Conservation (phyloP, 2,329 filamentous ascomycete genomes). For the Neonectria neomacrospora region DNA sequence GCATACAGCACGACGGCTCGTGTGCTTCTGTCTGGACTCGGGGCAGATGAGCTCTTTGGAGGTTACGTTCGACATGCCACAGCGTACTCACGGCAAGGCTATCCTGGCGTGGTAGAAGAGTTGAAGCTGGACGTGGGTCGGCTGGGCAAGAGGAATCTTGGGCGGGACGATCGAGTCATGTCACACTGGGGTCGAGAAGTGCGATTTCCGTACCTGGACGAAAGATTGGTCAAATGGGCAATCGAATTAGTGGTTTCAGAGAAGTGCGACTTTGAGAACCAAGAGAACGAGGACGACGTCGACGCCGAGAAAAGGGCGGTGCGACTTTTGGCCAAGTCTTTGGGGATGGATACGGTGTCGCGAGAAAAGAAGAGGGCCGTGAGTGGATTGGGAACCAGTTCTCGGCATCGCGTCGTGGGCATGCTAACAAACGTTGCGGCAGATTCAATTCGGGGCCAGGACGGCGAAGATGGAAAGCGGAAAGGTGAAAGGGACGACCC, state of each 20-base stretch:
- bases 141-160: slow-evolving; percentile 92
- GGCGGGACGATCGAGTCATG: slow-evolving; percentile 91
- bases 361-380: slow-evolving; percentile 93
- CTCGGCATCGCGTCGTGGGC: not conserved
- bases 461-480: slow-evolving; percentile 85
- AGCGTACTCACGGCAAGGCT: slow-evolving; percentile 77
- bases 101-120: slow-evolving; percentile 79
- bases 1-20: slow-evolving; percentile 77
- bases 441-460: slow-evolving; percentile 85
- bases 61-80: slow-evolving; percentile 88
- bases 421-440: slow-evolving; percentile 27
- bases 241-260: slow-evolving; percentile 79
- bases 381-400: slow-evolving; percentile 48
- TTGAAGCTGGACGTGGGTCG: slow-evolving; percentile 86
- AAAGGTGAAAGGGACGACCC: slow-evolving; percentile 74
- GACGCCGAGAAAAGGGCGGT: slow-evolving; percentile 86
- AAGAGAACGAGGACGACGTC: slow-evolving; percentile 53
- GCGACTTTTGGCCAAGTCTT: slow-evolving; percentile 76
- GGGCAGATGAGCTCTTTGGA: slow-evolving; percentile 95
- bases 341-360: slow-evolving; percentile 78
- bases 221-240: slow-evolving; percentile 84
- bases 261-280: slow-evolving; percentile 86
- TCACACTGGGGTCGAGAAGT: slow-evolving; percentile 90
- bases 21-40: slow-evolving; percentile 90
- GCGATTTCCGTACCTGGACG: slow-evolving; percentile 91